Evolutionary conservation across 176 grass and related monocot species (phyloP).

Genomic region (Alopecurus myosuroides): DNA sequence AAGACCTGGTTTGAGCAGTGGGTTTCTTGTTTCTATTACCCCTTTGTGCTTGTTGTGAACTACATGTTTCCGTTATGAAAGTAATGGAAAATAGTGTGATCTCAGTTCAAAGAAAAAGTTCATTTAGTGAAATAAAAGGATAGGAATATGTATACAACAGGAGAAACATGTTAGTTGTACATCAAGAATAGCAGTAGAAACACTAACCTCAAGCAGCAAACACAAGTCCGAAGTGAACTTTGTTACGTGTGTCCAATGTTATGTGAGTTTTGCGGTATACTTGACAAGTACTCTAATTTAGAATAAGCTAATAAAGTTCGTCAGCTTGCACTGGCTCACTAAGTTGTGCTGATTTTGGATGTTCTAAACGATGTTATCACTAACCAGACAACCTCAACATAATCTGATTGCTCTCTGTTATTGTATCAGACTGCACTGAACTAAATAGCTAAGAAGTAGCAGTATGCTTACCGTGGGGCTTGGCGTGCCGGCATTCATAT

Average conservation of each 20-base stretch:
- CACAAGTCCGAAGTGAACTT: neutral
- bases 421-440: neutral
- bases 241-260: neutral
- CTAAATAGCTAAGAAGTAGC: neutral
- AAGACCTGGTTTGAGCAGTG: neutral
- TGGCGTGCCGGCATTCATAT: constrained; percentile 75
- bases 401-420: neutral
- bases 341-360: neutral
- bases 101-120: neutral
- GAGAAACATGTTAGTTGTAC: neutral
- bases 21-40: neutral
- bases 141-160: neutral
- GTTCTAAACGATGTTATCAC: neutral
- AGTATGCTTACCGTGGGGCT: constrained; percentile 62
- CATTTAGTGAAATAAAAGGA: neutral
- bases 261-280: neutral
- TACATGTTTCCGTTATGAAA: neutral
- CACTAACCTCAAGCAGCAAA: neutral
- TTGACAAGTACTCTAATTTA: neutral
- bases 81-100: neutral
- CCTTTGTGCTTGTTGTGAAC: neutral
- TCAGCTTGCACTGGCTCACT: neutral
- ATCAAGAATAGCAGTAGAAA: neutral
- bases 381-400: neutral
- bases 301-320: neutral